Percentiles rank a stretch among this genome's conserved stretches.
These are phyloP conservation scores for Chamaecrista fasciculata DNA, from an alignment of 306 rosid species.

Conservation along the genomic window DNA sequence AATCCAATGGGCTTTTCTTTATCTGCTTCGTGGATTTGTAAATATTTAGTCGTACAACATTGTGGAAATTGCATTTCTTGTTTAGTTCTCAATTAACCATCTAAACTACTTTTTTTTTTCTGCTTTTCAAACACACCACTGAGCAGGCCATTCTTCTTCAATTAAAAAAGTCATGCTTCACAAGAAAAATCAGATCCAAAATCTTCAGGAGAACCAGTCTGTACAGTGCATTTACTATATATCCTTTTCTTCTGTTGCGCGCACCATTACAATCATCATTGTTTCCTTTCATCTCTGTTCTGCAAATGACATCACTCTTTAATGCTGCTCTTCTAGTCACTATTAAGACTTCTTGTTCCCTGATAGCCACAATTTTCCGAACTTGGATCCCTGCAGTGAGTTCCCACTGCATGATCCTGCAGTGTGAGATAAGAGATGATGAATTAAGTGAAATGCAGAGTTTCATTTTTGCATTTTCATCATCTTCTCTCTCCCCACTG, in stretches of 20 bases:
- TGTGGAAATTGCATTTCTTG: background rate
- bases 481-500: no score
- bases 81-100: slow-evolving; percentile 8
- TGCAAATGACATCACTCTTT: slow-evolving; percentile 5
- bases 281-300: slow-evolving; percentile 29
- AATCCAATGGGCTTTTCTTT: background rate
- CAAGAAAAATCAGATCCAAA: slow-evolving; percentile 12
- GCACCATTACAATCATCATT: slow-evolving; percentile 14
- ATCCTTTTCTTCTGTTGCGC: slow-evolving; percentile 16
- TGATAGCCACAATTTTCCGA: slow-evolving; percentile 9
- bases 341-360: background rate
- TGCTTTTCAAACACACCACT: background rate
- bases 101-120: background rate
- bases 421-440: no score
- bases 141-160: slow-evolving; percentile 9
- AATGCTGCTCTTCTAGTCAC: background rate
- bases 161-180: slow-evolving; percentile 1
- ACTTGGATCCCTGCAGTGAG: no score
- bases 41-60: background rate
- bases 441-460: no score
- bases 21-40: background rate
- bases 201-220: background rate
- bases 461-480: no score
- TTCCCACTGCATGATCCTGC: no score
- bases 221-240: slow-evolving; percentile 4